Base-by-base conservation (phyloP, 2,329 filamentous ascomycete species). In the Ceratocystis ficicola region DNA sequence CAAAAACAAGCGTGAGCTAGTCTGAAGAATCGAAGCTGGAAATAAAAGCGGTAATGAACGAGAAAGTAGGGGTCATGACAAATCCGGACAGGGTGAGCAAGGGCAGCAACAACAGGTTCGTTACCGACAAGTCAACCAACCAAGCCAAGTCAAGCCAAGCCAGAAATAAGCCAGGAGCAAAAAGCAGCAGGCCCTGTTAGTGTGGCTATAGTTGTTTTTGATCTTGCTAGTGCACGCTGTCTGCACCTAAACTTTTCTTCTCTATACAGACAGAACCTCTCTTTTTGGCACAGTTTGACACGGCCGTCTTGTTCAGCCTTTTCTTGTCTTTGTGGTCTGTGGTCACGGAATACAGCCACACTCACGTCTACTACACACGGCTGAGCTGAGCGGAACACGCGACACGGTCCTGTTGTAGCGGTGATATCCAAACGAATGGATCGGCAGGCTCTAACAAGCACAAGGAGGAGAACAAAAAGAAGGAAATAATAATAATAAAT, bases 391-490 rank as follows among this genome's bases (percentile, higher is more conserved):
- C 36, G 36, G 10, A 12, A 41, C 36, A 41, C 36, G 36, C 36
- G 36, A 41, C 36, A 41, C 36, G 36, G 36, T 41, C 10, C 36
- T 41, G 36, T 41, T 41, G 36, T 41, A 41, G 36, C 12, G 36
- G 12, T 52, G 48, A 25, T 52, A 25, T 52, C 20, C 48, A 28
- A 52, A 25, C 5, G 48, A 52, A 52, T 25, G 48, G 22, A 52
- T 52, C 22, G 22, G 8, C 48, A 52, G 22, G 48, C 36, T 52
- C 48, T 22, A 62, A 15, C 25, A 44, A 65, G 66, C 67, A 67
- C 67, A 65, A 65, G 65, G 69, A 69, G 69, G 70, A 69, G 41
- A 55, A 46, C 20, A 32, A 44, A 62, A 62, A 65, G 36, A 59
- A 59, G 65, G 50, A 67, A 44, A 60, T 46, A 61, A 67, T 44